Conservation (phyloP, 2,329 filamentous ascomycete genomes). For the Mycogone perniciosa region DNA sequence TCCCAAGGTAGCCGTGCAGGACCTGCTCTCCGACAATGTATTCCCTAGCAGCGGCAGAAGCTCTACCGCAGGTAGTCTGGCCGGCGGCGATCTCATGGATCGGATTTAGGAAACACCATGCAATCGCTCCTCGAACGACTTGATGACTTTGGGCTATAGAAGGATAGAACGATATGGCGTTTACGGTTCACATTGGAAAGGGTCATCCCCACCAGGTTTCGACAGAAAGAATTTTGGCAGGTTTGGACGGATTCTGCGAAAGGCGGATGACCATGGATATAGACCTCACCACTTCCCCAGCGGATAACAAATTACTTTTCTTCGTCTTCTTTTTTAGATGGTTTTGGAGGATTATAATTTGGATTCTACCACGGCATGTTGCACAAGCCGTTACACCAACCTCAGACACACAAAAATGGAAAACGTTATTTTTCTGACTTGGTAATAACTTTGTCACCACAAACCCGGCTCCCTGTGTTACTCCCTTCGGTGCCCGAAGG, state of each 20-base stretch:
- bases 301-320: slow-evolving; percentile 10
- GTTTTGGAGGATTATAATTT: slow-evolving; percentile 16
- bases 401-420: too few species aligned
- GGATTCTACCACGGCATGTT: slow-evolving; percentile 17
- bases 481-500: too few species aligned
- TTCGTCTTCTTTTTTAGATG: slow-evolving; percentile 6
- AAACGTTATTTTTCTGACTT: too few species aligned
- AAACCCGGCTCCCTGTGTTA: too few species aligned
- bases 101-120: slow-evolving; percentile 33
- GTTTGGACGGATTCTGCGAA: slow-evolving; percentile 9
- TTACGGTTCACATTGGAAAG: slow-evolving; percentile 22
- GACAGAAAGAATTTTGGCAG: slow-evolving; percentile 15
- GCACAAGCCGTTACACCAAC: not conserved
- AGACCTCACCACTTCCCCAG: slow-evolving; percentile 17
- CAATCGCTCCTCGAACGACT: slow-evolving; percentile 27
- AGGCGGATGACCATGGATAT: slow-evolving; percentile 13
- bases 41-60: slow-evolving; percentile 70
- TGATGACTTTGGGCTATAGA: slow-evolving; percentile 36
- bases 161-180: slow-evolving; percentile 35
- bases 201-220: slow-evolving; percentile 6
- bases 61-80: slow-evolving; percentile 70
- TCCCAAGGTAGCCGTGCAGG: slow-evolving; percentile 83
- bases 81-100: slow-evolving; percentile 63
- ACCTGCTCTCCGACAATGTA: slow-evolving; percentile 64
- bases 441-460: too few species aligned